A percentile compares a stretch with the other conserved stretches of the same genome.
Conservation (phyloP, 2,329 filamentous ascomycete species). For the Alternaria sp. region DNA sequence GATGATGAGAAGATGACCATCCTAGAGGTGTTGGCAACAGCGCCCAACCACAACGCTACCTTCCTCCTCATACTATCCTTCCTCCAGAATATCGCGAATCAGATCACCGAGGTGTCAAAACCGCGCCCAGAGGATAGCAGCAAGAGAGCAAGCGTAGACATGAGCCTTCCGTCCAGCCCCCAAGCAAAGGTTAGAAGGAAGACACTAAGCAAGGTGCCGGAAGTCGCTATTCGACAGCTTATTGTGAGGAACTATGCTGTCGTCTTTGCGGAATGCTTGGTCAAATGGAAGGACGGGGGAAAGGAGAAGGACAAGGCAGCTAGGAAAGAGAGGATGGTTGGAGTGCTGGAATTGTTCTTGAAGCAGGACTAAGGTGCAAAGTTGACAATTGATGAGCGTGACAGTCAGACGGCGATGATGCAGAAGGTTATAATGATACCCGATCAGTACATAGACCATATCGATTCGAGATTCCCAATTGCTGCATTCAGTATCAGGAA, state of each 20-base stretch:
- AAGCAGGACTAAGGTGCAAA: conserved; percentile 12
- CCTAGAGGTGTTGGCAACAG: conserved; percentile 76
- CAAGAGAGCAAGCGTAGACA: conserved; percentile 39
- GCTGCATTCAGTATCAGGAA: not conserved
- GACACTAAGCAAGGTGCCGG: conserved; percentile 56
- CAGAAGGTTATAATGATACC: not conserved
- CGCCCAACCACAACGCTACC: conserved; percentile 80
- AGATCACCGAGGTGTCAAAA: conserved; percentile 55
- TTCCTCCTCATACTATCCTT: conserved; percentile 89
- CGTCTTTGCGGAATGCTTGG: conserved; percentile 70
- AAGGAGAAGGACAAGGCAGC: conserved; percentile 68
- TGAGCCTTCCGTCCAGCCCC: conserved; percentile 39
- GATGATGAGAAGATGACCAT: conserved; percentile 69
- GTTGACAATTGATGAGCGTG: not conserved
- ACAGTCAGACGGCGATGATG: not conserved
- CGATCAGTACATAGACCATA: not conserved
- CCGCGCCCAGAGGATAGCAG: conserved; percentile 27
- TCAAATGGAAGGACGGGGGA: conserved; percentile 58
- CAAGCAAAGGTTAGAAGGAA: conserved; percentile 50
- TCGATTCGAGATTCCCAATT: not conserved
- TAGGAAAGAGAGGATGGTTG: conserved; percentile 70
- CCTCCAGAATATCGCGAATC: conserved; percentile 67
- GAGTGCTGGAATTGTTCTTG: conserved; percentile 76
- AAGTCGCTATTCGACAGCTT: conserved; percentile 64
- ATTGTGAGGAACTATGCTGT: conserved; percentile 71